phyloP scores from a whole-genome alignment of 2,329 filamentous ascomycete genomes.

The Paraconiothyrium brasiliense region DNA sequence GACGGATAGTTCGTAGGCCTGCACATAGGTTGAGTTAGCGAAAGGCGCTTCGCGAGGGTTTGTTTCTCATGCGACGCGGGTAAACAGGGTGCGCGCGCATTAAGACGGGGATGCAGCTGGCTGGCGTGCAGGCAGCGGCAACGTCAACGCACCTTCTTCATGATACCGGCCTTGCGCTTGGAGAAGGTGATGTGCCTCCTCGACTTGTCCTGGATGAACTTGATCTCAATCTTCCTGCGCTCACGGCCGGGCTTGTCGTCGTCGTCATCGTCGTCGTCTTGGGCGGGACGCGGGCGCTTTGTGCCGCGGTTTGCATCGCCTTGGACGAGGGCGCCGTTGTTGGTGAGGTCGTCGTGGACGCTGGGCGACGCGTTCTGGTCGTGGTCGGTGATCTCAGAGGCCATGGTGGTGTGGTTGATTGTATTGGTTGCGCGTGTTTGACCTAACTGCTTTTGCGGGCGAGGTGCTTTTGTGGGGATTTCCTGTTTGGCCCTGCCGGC shows the following conservation, averaged over 20 bases:
- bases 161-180: constrained; percentile 99
- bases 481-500: constrained; percentile 40
- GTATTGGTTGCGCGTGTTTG: constrained; percentile 47
- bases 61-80: constrained; percentile 43
- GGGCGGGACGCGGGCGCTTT: constrained; percentile 84
- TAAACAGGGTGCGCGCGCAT: constrained; percentile 26
- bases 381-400: constrained; percentile 61
- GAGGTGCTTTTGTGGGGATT: constrained; percentile 46
- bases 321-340: constrained; percentile 61
- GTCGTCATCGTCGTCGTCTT: constrained; percentile 96
- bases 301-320: constrained; percentile 78
- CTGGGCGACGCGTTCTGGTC: constrained; percentile 61
- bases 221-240: constrained; percentile 99
- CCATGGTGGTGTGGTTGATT: constrained; percentile 47
- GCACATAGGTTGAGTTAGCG: constrained; percentile 33
- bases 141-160: constrained; percentile 89
- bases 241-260: constrained; percentile 98
- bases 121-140: constrained; percentile 22
- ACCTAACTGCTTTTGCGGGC: constrained; percentile 51
- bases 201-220: constrained; percentile 99
- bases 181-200: constrained; percentile 99
- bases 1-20: constrained; percentile 98
- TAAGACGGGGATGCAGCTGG: constrained; percentile 33
- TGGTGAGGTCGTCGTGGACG: constrained; percentile 63
- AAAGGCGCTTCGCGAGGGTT: constrained; percentile 23